A percentile compares a stretch with the other conserved stretches of the same genome.
phyloP scores from a whole-genome alignment of 345 rosid genomes.

The Eucalyptus pauciflora region DNA sequence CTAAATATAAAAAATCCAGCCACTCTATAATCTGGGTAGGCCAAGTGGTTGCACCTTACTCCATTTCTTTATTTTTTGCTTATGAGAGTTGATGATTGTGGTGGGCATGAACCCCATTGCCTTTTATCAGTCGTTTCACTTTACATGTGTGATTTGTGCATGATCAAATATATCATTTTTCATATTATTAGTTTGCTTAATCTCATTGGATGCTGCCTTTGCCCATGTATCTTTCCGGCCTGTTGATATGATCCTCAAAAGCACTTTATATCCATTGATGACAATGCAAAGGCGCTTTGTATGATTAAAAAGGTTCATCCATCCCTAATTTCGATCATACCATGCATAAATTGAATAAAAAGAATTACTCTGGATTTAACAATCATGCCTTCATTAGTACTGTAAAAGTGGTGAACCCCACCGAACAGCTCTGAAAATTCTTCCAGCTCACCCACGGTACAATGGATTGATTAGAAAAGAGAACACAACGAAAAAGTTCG shows the following conservation, averaged over 20 bases:
- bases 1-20: neutral
- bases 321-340: neutral
- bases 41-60: neutral
- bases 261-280: neutral
- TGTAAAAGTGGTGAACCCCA: neutral
- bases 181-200: neutral
- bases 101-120: neutral
- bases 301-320: neutral
- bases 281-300: neutral
- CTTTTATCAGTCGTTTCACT: neutral
- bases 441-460: neutral
- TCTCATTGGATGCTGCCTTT: neutral
- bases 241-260: neutral
- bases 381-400: neutral
- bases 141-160: neutral
- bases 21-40: neutral
- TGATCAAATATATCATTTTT: neutral
- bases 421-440: neutral
- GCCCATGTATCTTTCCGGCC: neutral
- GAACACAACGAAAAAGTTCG: neutral
- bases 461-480: neutral
- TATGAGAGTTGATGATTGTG: neutral
- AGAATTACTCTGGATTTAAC: neutral
- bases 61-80: neutral
- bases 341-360: neutral